Percentiles rank a stretch among this genome's conserved stretches.
Evolutionary conservation across 139 green algal genomes (phyloP).

Genomic region (Coelastrella sp.): DNA sequence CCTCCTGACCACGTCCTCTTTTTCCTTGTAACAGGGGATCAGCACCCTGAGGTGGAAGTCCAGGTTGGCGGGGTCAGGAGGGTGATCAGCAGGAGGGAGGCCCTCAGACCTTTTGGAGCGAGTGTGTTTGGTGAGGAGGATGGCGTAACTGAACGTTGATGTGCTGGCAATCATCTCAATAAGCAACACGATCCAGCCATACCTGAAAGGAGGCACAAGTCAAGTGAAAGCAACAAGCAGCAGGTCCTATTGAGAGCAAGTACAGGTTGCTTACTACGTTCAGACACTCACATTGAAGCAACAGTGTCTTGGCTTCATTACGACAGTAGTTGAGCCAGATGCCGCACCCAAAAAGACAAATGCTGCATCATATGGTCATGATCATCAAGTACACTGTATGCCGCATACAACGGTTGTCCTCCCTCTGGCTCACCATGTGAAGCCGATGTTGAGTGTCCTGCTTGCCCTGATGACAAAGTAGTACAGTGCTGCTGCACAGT

Average conservation of each 20-base stretch:
- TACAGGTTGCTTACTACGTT: too few species aligned
- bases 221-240: too few species aligned
- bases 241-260: too few species aligned
- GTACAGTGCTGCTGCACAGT: slow-evolving; percentile 35
- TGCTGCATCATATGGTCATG: too few species aligned
- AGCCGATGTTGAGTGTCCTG: slow-evolving; percentile 49
- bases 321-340: too few species aligned
- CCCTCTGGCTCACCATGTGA: neutral
- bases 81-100: slow-evolving; percentile 18
- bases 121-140: slow-evolving; percentile 39
- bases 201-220: neutral
- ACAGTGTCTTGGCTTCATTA: too few species aligned
- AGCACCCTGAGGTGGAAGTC: slow-evolving; percentile 56
- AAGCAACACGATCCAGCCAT: slow-evolving; percentile 48
- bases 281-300: too few species aligned
- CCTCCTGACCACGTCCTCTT: slow-evolving; percentile 7
- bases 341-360: too few species aligned
- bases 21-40: slow-evolving; percentile 57
- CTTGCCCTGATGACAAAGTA: slow-evolving; percentile 39
- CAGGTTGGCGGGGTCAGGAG: slow-evolving; percentile 3
- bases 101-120: slow-evolving; percentile 15
- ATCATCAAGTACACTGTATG: too few species aligned
- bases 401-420: neutral
- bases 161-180: slow-evolving; percentile 54
- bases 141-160: slow-evolving; percentile 51